A percentile compares a stretch with the other conserved stretches of the same genome.
phyloP scores from a whole-genome alignment of 441 rosid genomes.

The Pelargonium citronellum region DNA sequence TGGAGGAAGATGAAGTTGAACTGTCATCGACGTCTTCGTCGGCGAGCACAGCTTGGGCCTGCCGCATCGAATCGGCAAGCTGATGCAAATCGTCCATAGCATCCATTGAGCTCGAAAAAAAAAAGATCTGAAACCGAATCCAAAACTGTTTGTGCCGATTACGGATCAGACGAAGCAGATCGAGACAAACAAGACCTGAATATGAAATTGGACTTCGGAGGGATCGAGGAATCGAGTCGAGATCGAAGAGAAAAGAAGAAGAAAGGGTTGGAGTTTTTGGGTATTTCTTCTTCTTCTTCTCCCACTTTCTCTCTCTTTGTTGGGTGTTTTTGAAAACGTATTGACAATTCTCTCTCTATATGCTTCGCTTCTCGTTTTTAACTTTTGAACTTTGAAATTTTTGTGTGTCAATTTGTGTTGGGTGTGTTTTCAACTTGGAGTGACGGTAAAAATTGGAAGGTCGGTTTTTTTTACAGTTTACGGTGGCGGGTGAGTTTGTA shows the following conservation, averaged over 20 bases:
- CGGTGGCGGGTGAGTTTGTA: conserved; percentile 24
- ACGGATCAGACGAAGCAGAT: conserved; percentile 6
- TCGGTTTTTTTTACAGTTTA: neutral
- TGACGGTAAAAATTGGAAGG: neutral
- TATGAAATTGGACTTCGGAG: neutral
- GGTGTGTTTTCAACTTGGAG: neutral
- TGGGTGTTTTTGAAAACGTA: neutral
- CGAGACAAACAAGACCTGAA: neutral
- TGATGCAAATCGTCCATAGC: conserved; percentile 67
- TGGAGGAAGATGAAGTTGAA: conserved; percentile 32
- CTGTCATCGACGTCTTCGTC: conserved; percentile 71
- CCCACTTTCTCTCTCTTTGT: neutral
- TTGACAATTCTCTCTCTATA: neutral
- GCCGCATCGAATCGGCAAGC: conserved; percentile 68
- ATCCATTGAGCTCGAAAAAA: conserved; percentile 36
- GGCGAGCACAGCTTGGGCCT: conserved; percentile 64
- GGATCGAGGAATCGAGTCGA: neutral
- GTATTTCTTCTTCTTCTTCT: neutral
- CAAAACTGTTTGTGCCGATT: neutral
- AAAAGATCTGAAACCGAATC: neutral
- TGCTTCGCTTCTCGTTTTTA: neutral
- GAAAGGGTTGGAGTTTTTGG: neutral
- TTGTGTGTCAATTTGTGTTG: neutral
- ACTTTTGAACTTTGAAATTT: neutral
- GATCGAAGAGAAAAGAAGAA: neutral